These are phyloP conservation scores for Trichopus zeylanicus DNA, from an alignment of 116 monocot genomes.

Conservation along the genomic window DNA sequence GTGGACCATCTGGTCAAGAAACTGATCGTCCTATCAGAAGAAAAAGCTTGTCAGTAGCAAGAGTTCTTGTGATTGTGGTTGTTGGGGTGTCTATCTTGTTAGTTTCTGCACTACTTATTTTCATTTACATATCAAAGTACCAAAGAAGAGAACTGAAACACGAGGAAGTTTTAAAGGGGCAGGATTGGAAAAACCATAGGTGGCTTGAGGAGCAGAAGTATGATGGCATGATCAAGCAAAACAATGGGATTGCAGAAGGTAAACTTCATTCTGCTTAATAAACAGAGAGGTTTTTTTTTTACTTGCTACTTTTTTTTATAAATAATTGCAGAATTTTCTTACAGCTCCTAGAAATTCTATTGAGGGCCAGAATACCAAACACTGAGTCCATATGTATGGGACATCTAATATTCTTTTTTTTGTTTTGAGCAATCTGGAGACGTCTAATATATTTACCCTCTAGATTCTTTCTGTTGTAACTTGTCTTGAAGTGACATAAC, in stretches of 20 bases:
- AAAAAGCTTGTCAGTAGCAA: conserved; percentile 37
- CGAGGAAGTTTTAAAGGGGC: conserved; percentile 28
- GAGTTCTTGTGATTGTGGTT: conserved; percentile 54
- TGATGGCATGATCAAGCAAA: conserved; percentile 16
- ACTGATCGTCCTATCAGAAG: conserved; percentile 11
- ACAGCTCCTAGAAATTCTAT: conserved; percentile 15
- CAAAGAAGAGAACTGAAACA: conserved; percentile 43
- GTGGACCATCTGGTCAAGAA: conserved; percentile 22
- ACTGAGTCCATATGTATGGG: conserved; percentile 4
- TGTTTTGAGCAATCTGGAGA: too few species aligned
- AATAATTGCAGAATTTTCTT: neutral
- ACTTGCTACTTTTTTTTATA: neutral
- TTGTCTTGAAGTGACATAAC: neutral
- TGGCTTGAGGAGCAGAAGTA: neutral
- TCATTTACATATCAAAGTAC: conserved; percentile 56
- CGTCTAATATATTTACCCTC: too few species aligned
- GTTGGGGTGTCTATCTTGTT: conserved; percentile 42
- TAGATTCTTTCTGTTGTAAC: neutral
- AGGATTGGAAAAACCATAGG: conserved; percentile 14
- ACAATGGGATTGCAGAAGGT: conserved; percentile 41
- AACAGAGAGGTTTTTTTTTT: neutral
- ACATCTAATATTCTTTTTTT: neutral
- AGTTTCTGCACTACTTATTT: conserved; percentile 31
- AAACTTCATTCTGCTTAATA: conserved; percentile 1
- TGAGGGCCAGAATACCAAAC: conserved; percentile 19